Evolutionary conservation across 2,329 filamentous ascomycete genomes (phyloP).

Genomic region (Scedosporium apiospermum): DNA sequence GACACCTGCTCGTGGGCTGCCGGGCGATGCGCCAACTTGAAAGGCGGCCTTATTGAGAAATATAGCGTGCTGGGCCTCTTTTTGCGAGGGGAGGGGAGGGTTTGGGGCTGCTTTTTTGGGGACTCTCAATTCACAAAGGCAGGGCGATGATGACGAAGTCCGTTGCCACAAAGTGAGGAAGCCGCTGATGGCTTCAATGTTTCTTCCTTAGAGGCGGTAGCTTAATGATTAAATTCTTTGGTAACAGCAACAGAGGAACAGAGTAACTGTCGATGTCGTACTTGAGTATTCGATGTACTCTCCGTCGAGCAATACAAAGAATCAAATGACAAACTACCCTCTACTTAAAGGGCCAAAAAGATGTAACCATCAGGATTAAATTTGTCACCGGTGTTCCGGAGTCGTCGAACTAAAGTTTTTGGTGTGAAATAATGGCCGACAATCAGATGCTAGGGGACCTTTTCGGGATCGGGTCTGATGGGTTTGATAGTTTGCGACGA

Average conservation of each 20-base stretch:
- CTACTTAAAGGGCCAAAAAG: neutral
- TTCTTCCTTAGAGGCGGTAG: too few relatives aligned
- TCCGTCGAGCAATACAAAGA: neutral
- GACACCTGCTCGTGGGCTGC: too few relatives aligned
- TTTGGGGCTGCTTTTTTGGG: too few relatives aligned
- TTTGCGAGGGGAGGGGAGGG: too few relatives aligned
- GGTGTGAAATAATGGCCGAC: neutral
- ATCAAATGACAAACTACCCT: neutral
- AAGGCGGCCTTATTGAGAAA: too few relatives aligned
- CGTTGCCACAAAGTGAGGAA: neutral
- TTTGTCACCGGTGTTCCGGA: neutral
- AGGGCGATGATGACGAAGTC: neutral
- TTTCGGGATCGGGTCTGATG: neutral
- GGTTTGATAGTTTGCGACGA: neutral
- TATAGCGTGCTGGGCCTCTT: too few relatives aligned
- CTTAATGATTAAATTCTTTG: too few relatives aligned
- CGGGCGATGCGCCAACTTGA: too few relatives aligned
- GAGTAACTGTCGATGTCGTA: too few relatives aligned
- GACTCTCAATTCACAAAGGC: neutral
- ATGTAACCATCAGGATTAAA: slow-evolving; percentile 5
- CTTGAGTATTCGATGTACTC: too few relatives aligned
- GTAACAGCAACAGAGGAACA: too few relatives aligned
- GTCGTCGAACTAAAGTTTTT: neutral
- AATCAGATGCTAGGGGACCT: neutral
- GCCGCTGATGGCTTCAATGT: neutral